A percentile compares a stretch with the other conserved stretches of the same genome.
Evolutionary conservation across 2,329 filamentous ascomycete species (phyloP).

Genomic region (Penicillium sp.): DNA sequence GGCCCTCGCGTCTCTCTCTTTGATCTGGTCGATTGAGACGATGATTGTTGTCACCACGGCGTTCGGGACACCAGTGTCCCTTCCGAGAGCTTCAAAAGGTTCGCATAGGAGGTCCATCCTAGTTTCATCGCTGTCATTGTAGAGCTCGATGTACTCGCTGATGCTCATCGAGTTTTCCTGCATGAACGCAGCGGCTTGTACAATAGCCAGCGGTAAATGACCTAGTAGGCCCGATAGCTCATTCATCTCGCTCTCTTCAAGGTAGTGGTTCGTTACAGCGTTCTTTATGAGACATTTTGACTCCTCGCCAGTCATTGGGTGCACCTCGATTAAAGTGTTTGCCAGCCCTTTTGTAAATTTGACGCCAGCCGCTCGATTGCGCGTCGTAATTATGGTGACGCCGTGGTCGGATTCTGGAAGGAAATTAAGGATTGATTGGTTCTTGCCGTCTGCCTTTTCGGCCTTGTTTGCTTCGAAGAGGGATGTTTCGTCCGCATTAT

Average conservation of each 20-base stretch:
- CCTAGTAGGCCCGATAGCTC: constrained; percentile 15
- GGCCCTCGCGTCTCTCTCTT: constrained; percentile 12
- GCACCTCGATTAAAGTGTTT: constrained; percentile 15
- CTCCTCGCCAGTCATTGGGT: constrained; percentile 17
- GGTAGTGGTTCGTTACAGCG: constrained; percentile 6
- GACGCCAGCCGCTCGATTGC: constrained; percentile 21
- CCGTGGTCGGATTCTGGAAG: constrained; percentile 5
- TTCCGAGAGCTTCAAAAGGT: constrained; percentile 19
- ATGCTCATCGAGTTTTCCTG: constrained; percentile 19
- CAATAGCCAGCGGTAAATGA: constrained; percentile 18
- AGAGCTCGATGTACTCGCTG: constrained; percentile 21
- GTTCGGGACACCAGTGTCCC: constrained; percentile 16
- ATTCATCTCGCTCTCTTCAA: constrained; percentile 16
- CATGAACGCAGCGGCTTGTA: constrained; percentile 21
- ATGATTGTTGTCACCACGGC: constrained; percentile 22
- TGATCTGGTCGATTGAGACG: constrained; percentile 21
- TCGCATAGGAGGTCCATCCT: constrained; percentile 21
- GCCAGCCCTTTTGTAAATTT: constrained; percentile 15
- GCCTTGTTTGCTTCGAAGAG: constrained; percentile 10
- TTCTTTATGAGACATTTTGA: constrained; percentile 18
- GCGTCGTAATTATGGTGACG: constrained; percentile 16
- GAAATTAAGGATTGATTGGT: constrained; percentile 11
- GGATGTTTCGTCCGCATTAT: constrained; percentile 27
- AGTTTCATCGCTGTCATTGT: constrained; percentile 21
- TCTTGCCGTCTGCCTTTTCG: background rate